Base-by-base conservation (phyloP, 1,284 basidiomycete species). In the Ustilago nuda region DNA sequence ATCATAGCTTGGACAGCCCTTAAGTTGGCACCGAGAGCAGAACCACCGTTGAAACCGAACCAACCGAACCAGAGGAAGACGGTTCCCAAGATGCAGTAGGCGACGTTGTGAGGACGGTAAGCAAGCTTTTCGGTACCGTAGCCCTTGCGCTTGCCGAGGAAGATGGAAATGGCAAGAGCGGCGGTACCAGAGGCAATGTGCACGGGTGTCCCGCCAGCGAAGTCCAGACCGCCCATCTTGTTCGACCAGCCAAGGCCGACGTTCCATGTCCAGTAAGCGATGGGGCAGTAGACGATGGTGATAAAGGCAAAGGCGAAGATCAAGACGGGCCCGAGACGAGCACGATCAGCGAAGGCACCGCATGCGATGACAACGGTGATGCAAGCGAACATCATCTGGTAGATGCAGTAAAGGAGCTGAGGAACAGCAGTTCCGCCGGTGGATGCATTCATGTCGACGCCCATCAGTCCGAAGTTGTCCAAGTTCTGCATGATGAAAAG, bases 301-400 rank as follows among this genome's bases (percentile, higher is more conserved):
- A 92, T 89, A 95, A 96, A 99, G 68, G 91, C 85, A 86, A 98
- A 98, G 76, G 93, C 90, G 37, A 77, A 98, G 70, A 95, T 89
- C 56, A 96, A 88, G 67, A 94, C 87, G 2, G 95, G 96, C 0
- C 93, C 94, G 9, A 98, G 89, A 17, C 92, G 91, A 17, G 91
- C 91, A 61, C 94, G 94, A 86, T 98, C 96, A 27, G 95, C 94
- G 72, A 96, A 91, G 30, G 94, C 96, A 80, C 95, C 95, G 57
- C 94, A 89, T 17, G 94, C 94, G 77, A 98, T 90, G 55, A 88
- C 87, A 33, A 86, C 85, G 36, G 89, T 94, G 83, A 89, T 88
- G 63, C 66, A 87, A 56, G 93, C 93, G 88, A 95, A 95, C 92
- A 94, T 93, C 74, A 91, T 89, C 87, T 95, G 93, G 88, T 93